Percentiles rank a stretch among this genome's conserved stretches.
phyloP scores from a whole-genome alignment of 1,139 yeast species.

The Hyphopichia pseudoburtonii region DNA sequence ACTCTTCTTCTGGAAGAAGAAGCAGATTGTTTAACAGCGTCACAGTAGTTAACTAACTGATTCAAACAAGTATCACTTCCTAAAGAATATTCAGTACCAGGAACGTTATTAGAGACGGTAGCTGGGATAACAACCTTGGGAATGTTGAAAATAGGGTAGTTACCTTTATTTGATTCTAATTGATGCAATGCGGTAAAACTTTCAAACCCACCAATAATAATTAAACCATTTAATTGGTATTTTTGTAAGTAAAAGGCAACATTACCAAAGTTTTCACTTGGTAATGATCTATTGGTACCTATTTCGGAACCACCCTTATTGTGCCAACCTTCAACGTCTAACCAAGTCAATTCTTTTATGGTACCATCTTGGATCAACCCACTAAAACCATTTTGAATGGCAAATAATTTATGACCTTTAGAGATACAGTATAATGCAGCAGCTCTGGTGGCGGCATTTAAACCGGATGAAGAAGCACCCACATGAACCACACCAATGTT shows the following conservation, averaged over 20 bases:
- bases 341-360: constrained; percentile 74
- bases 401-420: constrained; percentile 84
- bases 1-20: constrained; percentile 93
- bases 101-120: constrained; percentile 95
- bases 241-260: constrained; percentile 90
- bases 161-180: constrained; percentile 65
- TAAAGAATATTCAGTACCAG: constrained; percentile 92
- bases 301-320: constrained; percentile 91
- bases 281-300: constrained; percentile 89
- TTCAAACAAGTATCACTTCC: constrained; percentile 95
- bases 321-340: constrained; percentile 88
- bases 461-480: constrained; percentile 97
- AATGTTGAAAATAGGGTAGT: constrained; percentile 87
- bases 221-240: constrained; percentile 78
- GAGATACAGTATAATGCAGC: constrained; percentile 90
- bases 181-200: constrained; percentile 83
- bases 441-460: constrained; percentile 90
- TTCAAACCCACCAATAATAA: constrained; percentile 94
- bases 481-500: constrained; percentile 83
- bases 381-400: constrained; percentile 89
- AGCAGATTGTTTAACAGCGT: constrained; percentile 91
- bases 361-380: constrained; percentile 84
- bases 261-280: constrained; percentile 80
- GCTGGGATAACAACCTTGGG: constrained; percentile 95
- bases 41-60: constrained; percentile 87